These are phyloP conservation scores for Colletotrichum destructivum DNA, from an alignment of 2,329 filamentous ascomycete genomes.

Conservation along the genomic window DNA sequence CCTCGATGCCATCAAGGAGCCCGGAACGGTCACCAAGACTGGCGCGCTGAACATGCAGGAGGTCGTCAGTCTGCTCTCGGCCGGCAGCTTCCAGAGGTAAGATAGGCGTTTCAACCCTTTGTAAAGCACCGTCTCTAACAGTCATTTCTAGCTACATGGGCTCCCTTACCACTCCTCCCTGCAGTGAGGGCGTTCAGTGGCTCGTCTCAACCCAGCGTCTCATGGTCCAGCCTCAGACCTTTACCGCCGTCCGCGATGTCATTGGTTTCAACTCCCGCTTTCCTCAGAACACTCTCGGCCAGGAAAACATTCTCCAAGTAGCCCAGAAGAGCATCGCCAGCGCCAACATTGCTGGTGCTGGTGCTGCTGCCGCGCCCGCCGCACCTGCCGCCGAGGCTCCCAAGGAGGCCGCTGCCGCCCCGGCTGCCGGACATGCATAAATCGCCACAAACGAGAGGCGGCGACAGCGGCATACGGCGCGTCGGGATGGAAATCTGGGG, in stretches of 20 bases:
- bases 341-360: slow-evolving; percentile 19
- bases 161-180: slow-evolving; percentile 66
- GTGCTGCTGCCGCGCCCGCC: too few species aligned
- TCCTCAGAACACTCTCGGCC: slow-evolving; percentile 59
- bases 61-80: slow-evolving; percentile 54
- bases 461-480: slow-evolving; percentile 7
- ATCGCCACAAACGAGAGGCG: not conserved
- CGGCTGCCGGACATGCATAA: slow-evolving; percentile 17
- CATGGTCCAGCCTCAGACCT: slow-evolving; percentile 55
- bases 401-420: not conserved
- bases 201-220: slow-evolving; percentile 62
- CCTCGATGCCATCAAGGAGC: slow-evolving; percentile 57
- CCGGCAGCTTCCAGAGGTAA: slow-evolving; percentile 57
- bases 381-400: not conserved
- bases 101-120: slow-evolving; percentile 7
- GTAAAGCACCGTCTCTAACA: not conserved
- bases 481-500: not conserved
- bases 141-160: slow-evolving; percentile 56
- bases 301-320: slow-evolving; percentile 55
- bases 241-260: slow-evolving; percentile 56
- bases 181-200: slow-evolving; percentile 64
- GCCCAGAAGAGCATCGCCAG: slow-evolving; percentile 29
- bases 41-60: slow-evolving; percentile 61
- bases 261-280: slow-evolving; percentile 65
- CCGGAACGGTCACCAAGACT: slow-evolving; percentile 58